Conservation (phyloP, 306 rosid species). For the Pueraria montana region DNA sequence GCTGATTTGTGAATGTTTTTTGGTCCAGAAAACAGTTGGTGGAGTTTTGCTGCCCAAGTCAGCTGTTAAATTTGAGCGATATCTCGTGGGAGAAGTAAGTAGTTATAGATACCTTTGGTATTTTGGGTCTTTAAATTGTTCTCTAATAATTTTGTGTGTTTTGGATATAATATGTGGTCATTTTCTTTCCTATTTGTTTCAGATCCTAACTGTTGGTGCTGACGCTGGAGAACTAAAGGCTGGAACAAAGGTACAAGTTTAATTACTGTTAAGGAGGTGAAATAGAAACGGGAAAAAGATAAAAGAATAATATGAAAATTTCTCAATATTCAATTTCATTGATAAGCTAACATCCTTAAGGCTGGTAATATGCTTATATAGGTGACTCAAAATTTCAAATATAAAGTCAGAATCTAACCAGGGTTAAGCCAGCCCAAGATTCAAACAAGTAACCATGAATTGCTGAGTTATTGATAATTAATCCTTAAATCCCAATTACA, state of each 20-base stretch:
- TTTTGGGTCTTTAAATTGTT: neutral
- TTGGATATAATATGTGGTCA: constrained; percentile 32
- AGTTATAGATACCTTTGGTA: constrained; percentile 13
- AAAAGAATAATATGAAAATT: neutral
- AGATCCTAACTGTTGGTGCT: constrained; percentile 84
- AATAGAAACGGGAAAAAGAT: neutral
- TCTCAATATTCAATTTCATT: constrained; percentile 15
- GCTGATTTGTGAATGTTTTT: constrained; percentile 31
- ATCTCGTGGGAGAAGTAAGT: constrained; percentile 90
- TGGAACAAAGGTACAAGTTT: constrained; percentile 76
- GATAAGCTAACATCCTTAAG: neutral
- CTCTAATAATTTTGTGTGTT: neutral
- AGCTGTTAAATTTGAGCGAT: constrained; percentile 92
- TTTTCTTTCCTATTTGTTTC: constrained; percentile 43
- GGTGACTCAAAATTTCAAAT: neutral
- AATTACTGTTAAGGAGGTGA: constrained; percentile 18
- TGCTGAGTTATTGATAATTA: neutral
- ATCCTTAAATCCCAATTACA: neutral
- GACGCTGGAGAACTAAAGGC: constrained; percentile 79
- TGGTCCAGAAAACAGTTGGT: constrained; percentile 81
- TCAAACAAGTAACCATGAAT: constrained; percentile 4
- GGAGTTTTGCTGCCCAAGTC: constrained; percentile 91
- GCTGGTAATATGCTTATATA: constrained; percentile 23
- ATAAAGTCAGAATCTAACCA: neutral
- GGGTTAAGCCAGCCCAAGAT: neutral